These are phyloP conservation scores for Naganishia sp. DNA, from an alignment of 1,284 basidiomycete genomes.

Conservation along the genomic window DNA sequence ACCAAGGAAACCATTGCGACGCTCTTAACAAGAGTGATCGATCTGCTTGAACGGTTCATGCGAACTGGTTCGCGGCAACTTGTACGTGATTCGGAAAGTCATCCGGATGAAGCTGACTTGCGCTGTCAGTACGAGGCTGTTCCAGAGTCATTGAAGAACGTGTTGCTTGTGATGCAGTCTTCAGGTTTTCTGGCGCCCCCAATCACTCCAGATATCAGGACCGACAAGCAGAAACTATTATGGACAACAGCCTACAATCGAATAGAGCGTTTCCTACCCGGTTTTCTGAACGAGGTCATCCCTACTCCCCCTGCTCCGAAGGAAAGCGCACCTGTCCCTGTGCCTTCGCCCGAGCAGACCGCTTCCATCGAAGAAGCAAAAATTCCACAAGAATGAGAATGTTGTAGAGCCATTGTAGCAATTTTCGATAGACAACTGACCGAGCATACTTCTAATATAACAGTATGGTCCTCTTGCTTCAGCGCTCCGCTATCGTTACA, in stretches of 20 bases:
- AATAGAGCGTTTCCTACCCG: conserved; percentile 84
- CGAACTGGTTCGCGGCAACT: conserved; percentile 79
- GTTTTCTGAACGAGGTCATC: conserved; percentile 68
- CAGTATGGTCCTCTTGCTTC: no score
- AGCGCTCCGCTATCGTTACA: no score
- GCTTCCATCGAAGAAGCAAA: no score
- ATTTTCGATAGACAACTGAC: no score
- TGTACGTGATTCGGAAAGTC: conserved; percentile 59
- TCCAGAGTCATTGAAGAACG: conserved; percentile 95
- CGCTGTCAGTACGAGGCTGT: conserved; percentile 78
- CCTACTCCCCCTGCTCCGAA: conserved; percentile 18
- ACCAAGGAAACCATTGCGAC: conserved; percentile 63
- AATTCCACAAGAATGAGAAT: no score
- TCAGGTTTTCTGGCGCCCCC: conserved; percentile 77
- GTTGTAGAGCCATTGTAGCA: no score
- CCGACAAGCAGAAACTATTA: conserved; percentile 69
- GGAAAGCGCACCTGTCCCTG: no score
- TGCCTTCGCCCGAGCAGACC: no score
- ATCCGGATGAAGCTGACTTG: conserved; percentile 17
- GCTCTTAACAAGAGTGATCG: conserved; percentile 89
- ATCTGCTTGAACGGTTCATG: conserved; percentile 87
- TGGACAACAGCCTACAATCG: conserved; percentile 82
- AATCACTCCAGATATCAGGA: conserved; percentile 54
- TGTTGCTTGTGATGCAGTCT: conserved; percentile 93
- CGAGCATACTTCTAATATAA: no score